Evolutionary conservation across 2,329 filamentous ascomycete genomes (phyloP).

Genomic region (Xylariales sp.): DNA sequence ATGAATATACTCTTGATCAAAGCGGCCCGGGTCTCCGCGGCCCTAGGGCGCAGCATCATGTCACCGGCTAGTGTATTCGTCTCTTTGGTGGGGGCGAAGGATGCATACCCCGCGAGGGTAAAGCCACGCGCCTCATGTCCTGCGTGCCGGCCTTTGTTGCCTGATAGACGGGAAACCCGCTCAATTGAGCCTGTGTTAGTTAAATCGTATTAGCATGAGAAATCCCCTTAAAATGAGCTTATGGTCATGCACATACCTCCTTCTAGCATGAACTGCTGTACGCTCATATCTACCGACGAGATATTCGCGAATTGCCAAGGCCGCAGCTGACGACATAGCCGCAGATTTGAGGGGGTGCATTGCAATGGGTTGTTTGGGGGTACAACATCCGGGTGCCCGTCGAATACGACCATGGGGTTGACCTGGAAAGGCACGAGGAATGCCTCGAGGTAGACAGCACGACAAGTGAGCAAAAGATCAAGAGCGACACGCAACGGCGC

Average conservation of each 20-base stretch:
- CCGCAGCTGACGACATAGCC: conserved; percentile 36
- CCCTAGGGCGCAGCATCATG: conserved; percentile 20
- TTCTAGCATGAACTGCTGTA: conserved; percentile 45
- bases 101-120: conserved; percentile 35
- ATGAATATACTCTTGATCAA: conserved; percentile 35
- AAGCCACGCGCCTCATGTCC: conserved; percentile 39
- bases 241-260: conserved; percentile 38
- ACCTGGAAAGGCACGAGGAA: conserved; percentile 46
- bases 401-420: conserved; percentile 43
- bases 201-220: conserved; percentile 6
- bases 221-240: neutral
- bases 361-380: conserved; percentile 37
- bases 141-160: conserved; percentile 41
- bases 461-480: conserved; percentile 44
- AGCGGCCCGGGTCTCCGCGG: conserved; percentile 20
- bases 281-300: conserved; percentile 42
- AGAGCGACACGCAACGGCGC: conserved; percentile 42
- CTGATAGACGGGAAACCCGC: conserved; percentile 42
- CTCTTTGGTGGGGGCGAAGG: conserved; percentile 35
- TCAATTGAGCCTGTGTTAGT: conserved; percentile 40
- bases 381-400: conserved; percentile 39
- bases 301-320: conserved; percentile 48
- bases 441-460: conserved; percentile 46
- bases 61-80: neutral
- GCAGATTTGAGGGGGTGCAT: conserved; percentile 30